Base-by-base conservation (phyloP, 768 basidiomycete species). In the Porphyrellus cyaneotinctus region DNA sequence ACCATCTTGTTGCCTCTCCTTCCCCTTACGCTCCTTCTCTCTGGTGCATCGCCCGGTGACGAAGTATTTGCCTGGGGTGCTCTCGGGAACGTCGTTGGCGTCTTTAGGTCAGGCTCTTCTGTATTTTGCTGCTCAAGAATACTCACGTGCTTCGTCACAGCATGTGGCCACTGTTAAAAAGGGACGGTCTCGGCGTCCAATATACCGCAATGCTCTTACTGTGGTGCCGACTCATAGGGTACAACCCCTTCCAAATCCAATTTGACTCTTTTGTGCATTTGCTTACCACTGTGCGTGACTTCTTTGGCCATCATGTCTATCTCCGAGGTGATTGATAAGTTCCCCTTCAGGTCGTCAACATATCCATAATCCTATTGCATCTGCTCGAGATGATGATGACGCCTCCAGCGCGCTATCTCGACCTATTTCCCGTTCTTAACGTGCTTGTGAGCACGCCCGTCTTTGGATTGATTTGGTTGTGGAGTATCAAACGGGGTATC, bases 131-230 rank as follows among this genome's bases (percentile, higher is more conserved):
- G 8, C 28, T 22, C 3, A 0, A 24, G 12, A 8, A 6, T 47
- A 22, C 35, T 57, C 17, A 58, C n/a, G 7, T 13, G 3, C 3
- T 9, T 17, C 18, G 17, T 44, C 22, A n/a, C 64, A 95, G 95
- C 64, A 94, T 97, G 90, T 97, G 89, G 87, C 94, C 95, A 0
- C 69, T 97, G 20, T 70, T 97, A 24, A 82, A 84, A 62, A 78
- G 80, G 53, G 95, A 97, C 56, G 89, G 88, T 0, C 77, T 88
- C 10, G 83, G 77, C 0, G 57, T 88, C 15, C 90, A 88, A 67
- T 95, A 94, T 60, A 49, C 87, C 35, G 83, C 81, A 0, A 69
- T 83, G 12, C 74, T 83, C 15, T 23, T 86, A 0, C 60, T 94
- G 3, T 98, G 93, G 93, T 97, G 95, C 66, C 78, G 81, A 51